Evolutionary conservation across 257 asterid species (phyloP), one percentile per base, ranked within the genome.

Genomic region (Verbena officinalis): DNA sequence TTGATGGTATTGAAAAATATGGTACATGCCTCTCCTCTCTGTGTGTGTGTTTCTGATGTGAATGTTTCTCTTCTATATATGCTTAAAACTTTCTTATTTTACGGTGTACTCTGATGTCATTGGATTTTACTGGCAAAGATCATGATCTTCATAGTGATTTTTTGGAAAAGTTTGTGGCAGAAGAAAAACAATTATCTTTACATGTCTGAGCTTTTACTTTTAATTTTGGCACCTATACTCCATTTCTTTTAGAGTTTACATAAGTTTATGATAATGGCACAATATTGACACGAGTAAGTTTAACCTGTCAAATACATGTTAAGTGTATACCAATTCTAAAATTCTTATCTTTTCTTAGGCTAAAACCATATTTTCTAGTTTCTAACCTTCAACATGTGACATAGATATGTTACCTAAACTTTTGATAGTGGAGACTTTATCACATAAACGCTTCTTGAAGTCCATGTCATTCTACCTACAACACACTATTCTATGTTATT

Each of bases 1-100:
- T 94, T 78, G 97, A 90, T 68, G 90, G 89, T 48, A 58, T 79
- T 67, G 95, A 88, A 80, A 87, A 62, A 87, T 87, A 88, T 45
- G 99, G 97, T 93, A 81, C 22, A 78, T 62, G 38, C 38, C 62
- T 45, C 36, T 31, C 9, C 30, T 23, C n/a, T 5, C 7, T 55
- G 30, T 39, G 21, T 55, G 16, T 7, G 16, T 20, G 21, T 31
- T 15, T 30, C 49, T 40, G 0, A 21, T 9, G 21, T 15, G 12
- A 38, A 12, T 55, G 3, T 31, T 16, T 20, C 27, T 11, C 19
- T 68, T 3, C 23, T 19, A 43, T 19, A 15, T 14, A 65, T 53
- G 53, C 52, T 52, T 49, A 27, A 23, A 48, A 20, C 36, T 44
- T 59, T 20, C 42, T 19, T 10, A 40, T 52, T 24, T 39, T 38